Base-by-base conservation (phyloP, 768 basidiomycete species). In the Fistulinella prunicolor region DNA sequence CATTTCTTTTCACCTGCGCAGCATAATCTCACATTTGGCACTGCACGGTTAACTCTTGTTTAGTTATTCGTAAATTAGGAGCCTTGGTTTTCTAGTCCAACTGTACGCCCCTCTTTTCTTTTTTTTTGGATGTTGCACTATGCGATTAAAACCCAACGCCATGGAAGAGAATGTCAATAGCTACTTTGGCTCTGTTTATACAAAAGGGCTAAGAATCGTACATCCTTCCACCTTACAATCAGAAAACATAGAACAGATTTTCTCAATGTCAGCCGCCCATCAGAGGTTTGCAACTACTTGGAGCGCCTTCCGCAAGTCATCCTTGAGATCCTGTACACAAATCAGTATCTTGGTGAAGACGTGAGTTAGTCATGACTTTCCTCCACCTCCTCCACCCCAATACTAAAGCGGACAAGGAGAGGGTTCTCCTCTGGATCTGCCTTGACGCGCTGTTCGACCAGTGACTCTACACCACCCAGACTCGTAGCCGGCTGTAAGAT, bases 401-500 rank as follows among this genome's bases (percentile, higher is more conserved):
- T 73, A 54, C 89, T 91, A 22, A 94, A 66, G 45, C 92, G 77
- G 42, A 94, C 69, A 39, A 89, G 65, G 12, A 78, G 70, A 9
- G 89, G 86, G 66, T 91, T 78, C 20, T 81, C 78, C 23, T 69
- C 66, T 0, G 82, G 74, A 62, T 91, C 88, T 21, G 74, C 77
- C 26, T 74, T 72, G 28, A 72, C 39, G 14, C 89, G 81, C 32
- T 89, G 85, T 67, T 94, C 92, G 22, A 82, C 80, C 42, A 93
- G 75, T 8, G 85, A 86, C 62, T 94, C 92, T 4, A 93, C 89
- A 14, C 91, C 87, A 19, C 92, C 92, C 6, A 94, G 76, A 51
- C 86, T 89, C 12, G 90, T 92, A 6, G 91, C 90, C 42, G 86
- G 76, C 87, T 92, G 54, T 41, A 32, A 42, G 16, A 36, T 6